Evolutionary conservation across 352 stramenopile species (phyloP).

Genomic region (Phytophthora citricola): DNA sequence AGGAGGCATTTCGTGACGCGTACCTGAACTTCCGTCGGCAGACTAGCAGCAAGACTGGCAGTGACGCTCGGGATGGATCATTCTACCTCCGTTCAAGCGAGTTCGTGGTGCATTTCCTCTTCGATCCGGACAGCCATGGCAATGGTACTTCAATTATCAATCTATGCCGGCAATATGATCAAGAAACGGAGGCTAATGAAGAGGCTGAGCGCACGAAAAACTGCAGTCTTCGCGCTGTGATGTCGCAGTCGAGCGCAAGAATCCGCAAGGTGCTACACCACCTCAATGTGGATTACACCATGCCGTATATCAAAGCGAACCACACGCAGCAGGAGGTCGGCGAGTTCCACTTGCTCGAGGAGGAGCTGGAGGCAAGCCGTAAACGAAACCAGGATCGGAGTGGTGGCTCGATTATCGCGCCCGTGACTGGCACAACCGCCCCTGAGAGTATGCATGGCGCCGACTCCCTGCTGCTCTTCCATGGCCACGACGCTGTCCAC

Average conservation of each 20-base stretch:
- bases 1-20: constrained; percentile 69
- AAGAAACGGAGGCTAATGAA: constrained; percentile 8
- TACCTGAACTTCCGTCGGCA: constrained; percentile 68
- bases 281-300: constrained; percentile 62
- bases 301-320: constrained; percentile 61
- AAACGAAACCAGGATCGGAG: constrained; percentile 28
- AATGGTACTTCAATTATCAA: constrained; percentile 39
- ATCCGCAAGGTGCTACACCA: constrained; percentile 71
- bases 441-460: constrained; percentile 55
- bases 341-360: constrained; percentile 55
- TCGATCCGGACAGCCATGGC: constrained; percentile 15
- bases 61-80: constrained; percentile 8
- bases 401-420: constrained; percentile 7
- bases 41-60: not conserved
- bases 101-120: constrained; percentile 69
- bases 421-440: constrained; percentile 18
- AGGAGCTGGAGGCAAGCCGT: constrained; percentile 42
- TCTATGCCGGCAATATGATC: constrained; percentile 45
- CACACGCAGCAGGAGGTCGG: constrained; percentile 49
- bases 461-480: constrained; percentile 72
- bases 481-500: constrained; percentile 68
- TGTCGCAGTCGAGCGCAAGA: constrained; percentile 72
- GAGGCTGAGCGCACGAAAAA: constrained; percentile 7
- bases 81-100: constrained; percentile 76
- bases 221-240: constrained; percentile 52